Evolutionary conservation across 2,329 filamentous ascomycete genomes (phyloP).

Genomic region (Gaeumannomyces tritici): DNA sequence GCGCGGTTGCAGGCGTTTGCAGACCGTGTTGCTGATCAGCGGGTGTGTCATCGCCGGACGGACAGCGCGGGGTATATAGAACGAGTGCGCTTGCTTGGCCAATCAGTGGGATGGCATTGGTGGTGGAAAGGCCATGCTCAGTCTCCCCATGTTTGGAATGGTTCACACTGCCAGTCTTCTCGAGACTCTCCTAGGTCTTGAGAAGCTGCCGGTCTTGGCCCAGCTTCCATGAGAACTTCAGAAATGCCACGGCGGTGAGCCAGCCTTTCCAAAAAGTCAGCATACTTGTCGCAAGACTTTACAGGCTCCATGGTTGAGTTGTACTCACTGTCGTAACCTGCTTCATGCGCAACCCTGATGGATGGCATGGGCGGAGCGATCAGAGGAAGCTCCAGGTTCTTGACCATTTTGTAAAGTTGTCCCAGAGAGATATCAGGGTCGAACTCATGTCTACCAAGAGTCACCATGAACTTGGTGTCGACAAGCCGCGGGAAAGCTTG

Average conservation of each 20-base stretch:
- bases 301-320: background rate
- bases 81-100: background rate
- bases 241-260: slow-evolving; percentile 32
- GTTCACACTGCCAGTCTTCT: background rate
- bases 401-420: slow-evolving; percentile 6
- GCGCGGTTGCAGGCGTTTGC: no score
- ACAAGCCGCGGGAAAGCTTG: slow-evolving; percentile 36
- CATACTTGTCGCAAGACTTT: background rate
- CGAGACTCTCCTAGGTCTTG: background rate
- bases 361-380: background rate
- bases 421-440: slow-evolving; percentile 28
- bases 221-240: slow-evolving; percentile 16
- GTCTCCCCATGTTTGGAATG: background rate
- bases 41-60: no score
- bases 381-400: background rate
- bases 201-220: background rate
- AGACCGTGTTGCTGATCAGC: background rate
- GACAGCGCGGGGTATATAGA: background rate
- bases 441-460: slow-evolving; percentile 70
- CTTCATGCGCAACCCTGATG: slow-evolving; percentile 34
- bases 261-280: slow-evolving; percentile 18
- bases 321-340: slow-evolving; percentile 47
- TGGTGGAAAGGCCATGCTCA: background rate
- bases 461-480: slow-evolving; percentile 65
- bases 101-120: background rate